Base-by-base conservation (phyloP, 352 stramenopile species). In the Phytophthora ramorum region DNA sequence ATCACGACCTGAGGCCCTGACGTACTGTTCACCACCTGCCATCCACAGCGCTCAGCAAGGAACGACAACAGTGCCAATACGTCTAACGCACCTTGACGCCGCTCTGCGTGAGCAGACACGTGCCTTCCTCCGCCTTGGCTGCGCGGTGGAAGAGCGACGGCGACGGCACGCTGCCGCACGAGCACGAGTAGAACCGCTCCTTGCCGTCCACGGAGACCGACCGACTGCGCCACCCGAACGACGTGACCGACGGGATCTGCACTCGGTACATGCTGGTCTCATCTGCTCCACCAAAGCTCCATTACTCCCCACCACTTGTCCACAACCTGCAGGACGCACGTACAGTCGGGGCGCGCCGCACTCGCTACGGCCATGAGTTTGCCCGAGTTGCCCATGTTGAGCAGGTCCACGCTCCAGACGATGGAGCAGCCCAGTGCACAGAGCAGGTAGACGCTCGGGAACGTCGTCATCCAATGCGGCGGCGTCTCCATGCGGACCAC, bases 351-450 rank as follows among this genome's bases (percentile, higher is more conserved):
- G 3, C 77, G 68, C 2, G 81, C 81, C 1, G 79, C 79, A 54
- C 73, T 87, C 4, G 79, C 77, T 48, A 89, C 81, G 1, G 81
- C 79, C 76, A 91, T 89, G 66, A 89, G 78, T 64, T 89, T 85
- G 56, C 71, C 78, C 20, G 79, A 89, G 64, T 86, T 81, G 59
- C 79, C 82, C 58, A 91, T 73, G 57, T 86, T 91, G 24, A 89
- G 57, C 22, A 87, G 63, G 49, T 88, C 81, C 19, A 90, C 76
- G 28, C 62, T 75, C 81, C 81, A 89, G 9, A 90, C 75, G 55
- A 90, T 53, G 54, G 80, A 75, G 58, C 79, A 90, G 40, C 79
- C 81, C 37, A 87, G 13, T 10, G 70, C 58, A 45, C 71, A 73
- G 24, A 90, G 79, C n/a, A 89, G 51, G 52, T 90, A 87, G 50